Evolutionary conservation across 257 asterid species (phyloP), one percentile per base, ranked within the genome.

Genomic region (Thymus mandschuricus): DNA sequence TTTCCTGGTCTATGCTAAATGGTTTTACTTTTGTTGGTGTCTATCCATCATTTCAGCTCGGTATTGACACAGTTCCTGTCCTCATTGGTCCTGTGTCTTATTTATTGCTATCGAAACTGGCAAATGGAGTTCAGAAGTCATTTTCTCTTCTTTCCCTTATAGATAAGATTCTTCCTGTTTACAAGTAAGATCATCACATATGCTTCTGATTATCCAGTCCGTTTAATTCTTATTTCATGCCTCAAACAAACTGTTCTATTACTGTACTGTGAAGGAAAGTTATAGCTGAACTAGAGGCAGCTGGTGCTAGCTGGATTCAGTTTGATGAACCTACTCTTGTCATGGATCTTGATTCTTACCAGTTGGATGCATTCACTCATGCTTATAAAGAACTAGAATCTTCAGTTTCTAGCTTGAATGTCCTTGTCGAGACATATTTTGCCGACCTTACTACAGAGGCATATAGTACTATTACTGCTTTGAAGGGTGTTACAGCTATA

Each of bases 301-400:
- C 97, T 74, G 96, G 97, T 69, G 96, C 96, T 68, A 79, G 86
- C 61, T 82, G 88, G 91, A 85, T 90, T 82, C 97, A 90, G 77
- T 87, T 90, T 48, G 97, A 90, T 70, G 97, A 90, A 79, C 96
- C 97, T 60, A 80, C 86, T 48, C 88, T 90, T 71, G 96, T 90
- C 69, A 56, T 79, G 88, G 92, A 90, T 77, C 97, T 88, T 63
- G 88, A 82, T 54, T 74, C 89, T 75, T 81, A 83, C 74, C 81
- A 82, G 63, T 68, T 90, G 84, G 81, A 77, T 54, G 90, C 88
- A 78, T 90, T 85, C 73, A 80, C 88, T 49, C 75, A 77, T 79
- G 90, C 92, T 8, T 90, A 88, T 62, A 55, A 87, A 69, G 89
- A 84, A 66, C 71, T 90, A 74, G 89, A 88, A 78, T 78, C 89